These are phyloP conservation scores for Heracleum sosnowskyi DNA, from an alignment of 129 eudicot genomes.

Conservation along the genomic window DNA sequence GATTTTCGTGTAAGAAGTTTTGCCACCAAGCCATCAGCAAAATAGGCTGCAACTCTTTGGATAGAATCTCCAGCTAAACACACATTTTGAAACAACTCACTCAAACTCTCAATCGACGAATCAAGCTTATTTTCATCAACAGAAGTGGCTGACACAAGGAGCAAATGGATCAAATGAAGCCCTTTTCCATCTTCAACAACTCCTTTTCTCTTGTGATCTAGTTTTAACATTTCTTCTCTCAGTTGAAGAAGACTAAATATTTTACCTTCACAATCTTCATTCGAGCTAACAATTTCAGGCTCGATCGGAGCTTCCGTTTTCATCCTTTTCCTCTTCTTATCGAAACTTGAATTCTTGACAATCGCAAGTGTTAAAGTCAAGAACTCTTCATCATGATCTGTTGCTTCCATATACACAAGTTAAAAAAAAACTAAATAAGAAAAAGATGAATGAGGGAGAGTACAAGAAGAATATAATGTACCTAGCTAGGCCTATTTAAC, in stretches of 20 bases:
- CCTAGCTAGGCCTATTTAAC: background rate
- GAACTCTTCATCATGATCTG: conserved; percentile 37
- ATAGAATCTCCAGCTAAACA: conserved; percentile 57
- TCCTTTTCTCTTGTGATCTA: conserved; percentile 21
- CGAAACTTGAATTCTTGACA: conserved; percentile 28
- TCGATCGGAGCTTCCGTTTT: conserved; percentile 18
- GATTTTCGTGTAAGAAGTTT: conserved; percentile 66
- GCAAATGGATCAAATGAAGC: conserved; percentile 55
- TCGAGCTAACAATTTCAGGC: conserved; percentile 12
- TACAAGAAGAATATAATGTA: background rate
- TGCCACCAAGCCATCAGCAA: conserved; percentile 68
- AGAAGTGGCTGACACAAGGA: conserved; percentile 61
- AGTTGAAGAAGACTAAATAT: conserved; percentile 36
- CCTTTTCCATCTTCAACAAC: conserved; percentile 39
- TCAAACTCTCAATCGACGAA: conserved; percentile 43
- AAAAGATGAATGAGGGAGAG: background rate
- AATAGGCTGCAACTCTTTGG: conserved; percentile 83
- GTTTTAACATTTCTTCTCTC: conserved; percentile 56
- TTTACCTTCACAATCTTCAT: conserved; percentile 41
- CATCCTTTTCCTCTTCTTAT: conserved; percentile 36
- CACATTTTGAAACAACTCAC: conserved; percentile 41
- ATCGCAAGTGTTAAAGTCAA: conserved; percentile 52
- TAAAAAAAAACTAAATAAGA: background rate
- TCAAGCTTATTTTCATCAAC: conserved; percentile 38
- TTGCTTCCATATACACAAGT: conserved; percentile 28